Percentiles rank a stretch among this genome's conserved stretches.
Conservation (phyloP, 2,329 filamentous ascomycete species). For the Sphaceloma murrayae region DNA sequence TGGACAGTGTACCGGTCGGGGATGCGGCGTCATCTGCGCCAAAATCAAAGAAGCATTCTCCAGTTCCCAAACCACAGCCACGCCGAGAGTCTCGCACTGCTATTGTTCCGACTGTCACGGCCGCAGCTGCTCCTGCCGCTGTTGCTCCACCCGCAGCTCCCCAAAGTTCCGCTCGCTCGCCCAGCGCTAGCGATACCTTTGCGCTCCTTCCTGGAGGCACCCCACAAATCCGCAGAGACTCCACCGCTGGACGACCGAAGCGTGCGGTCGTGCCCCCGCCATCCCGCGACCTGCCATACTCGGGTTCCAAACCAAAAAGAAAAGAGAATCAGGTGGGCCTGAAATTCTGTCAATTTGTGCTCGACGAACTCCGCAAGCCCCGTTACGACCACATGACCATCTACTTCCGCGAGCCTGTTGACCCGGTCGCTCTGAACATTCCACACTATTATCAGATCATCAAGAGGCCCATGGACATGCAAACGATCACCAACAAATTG, state of each 20-base stretch:
- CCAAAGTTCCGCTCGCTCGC: constrained; percentile 39
- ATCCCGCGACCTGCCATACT: constrained; percentile 82
- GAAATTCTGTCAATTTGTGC: constrained; percentile 75
- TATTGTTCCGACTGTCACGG: constrained; percentile 26
- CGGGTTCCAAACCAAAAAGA: constrained; percentile 71
- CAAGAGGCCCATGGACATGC: constrained; percentile 93
- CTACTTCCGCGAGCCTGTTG: constrained; percentile 75
- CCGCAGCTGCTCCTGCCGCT: constrained; percentile 25
- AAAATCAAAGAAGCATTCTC: constrained; percentile 47
- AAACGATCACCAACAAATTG: constrained; percentile 70
- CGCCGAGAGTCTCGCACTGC: constrained; percentile 27
- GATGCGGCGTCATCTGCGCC: constrained; percentile 45
- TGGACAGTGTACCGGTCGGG: constrained; percentile 50
- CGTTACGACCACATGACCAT: constrained; percentile 60
- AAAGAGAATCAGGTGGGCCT: constrained; percentile 84
- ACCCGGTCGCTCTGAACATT: constrained; percentile 87
- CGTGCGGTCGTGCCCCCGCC: constrained; percentile 88
- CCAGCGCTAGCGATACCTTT: constrained; percentile 50
- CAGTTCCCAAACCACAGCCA: constrained; percentile 23
- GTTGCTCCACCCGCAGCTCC: constrained; percentile 29
- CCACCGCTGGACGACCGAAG: constrained; percentile 75
- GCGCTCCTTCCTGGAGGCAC: constrained; percentile 68
- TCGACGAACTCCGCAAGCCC: constrained; percentile 66
- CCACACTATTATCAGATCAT: constrained; percentile 88
- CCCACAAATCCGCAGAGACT: constrained; percentile 77